These are phyloP conservation scores for Sphagnum magellanicum DNA, from an alignment of 228 moss, liverwort and hornwort genomes.

Conservation along the genomic window DNA sequence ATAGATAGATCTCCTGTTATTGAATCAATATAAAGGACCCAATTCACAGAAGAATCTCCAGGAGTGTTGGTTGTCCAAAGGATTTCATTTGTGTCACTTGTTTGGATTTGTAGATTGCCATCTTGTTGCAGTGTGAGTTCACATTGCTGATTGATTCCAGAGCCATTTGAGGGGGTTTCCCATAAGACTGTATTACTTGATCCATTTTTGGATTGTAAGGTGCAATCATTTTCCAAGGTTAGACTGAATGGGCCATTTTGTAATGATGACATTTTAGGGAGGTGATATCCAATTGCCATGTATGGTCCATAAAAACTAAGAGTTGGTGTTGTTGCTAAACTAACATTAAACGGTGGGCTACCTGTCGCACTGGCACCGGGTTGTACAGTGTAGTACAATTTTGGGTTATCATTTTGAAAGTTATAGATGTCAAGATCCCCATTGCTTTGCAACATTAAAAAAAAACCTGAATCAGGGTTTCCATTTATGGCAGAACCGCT, in stretches of 20 bases:
- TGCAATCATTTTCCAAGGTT: not conserved
- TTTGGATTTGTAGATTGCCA: not conserved
- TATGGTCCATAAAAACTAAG: conserved; percentile 17
- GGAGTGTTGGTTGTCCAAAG: no score
- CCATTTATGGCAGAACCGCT: no score
- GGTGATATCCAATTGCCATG: conserved; percentile 26
- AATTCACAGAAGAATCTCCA: no score
- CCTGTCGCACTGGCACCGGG: no score
- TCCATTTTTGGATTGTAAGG: not conserved
- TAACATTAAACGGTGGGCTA: conserved; percentile 16
- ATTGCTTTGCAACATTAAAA: conserved; percentile 19
- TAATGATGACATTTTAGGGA: conserved; percentile 8
- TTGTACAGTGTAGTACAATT: not conserved
- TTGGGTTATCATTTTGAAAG: conserved; percentile 9
- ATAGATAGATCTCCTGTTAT: no score
- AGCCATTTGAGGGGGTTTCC: not conserved
- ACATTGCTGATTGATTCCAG: not conserved
- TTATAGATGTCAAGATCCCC: conserved; percentile 15
- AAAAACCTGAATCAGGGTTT: conserved; percentile 9
- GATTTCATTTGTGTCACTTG: no score
- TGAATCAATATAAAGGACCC: no score
- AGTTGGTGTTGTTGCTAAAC: conserved; percentile 14
- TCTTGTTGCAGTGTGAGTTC: not conserved
- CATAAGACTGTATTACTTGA: not conserved
- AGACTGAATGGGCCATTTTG: not conserved